These are phyloP conservation scores for Moricandia moricandioides DNA, from an alignment of 345 rosid genomes.

Conservation along the genomic window DNA sequence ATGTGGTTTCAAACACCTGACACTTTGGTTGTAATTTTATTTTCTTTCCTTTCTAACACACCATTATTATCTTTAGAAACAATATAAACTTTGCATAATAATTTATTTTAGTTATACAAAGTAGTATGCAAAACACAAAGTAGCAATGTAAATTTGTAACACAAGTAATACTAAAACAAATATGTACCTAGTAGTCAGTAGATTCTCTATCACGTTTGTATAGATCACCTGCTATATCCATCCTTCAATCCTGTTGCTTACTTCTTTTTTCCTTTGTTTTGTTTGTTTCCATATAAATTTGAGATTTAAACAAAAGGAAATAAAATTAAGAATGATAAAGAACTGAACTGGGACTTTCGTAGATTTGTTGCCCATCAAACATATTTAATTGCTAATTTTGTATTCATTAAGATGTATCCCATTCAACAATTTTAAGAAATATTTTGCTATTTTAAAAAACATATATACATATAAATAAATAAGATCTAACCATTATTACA, in stretches of 20 bases:
- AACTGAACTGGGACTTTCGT: not conserved
- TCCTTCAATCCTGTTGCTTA: not conserved
- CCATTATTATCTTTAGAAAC: too few relatives aligned
- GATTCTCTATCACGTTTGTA: too few relatives aligned
- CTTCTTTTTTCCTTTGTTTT: not conserved
- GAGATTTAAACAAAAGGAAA: too few relatives aligned
- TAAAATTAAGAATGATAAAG: too few relatives aligned
- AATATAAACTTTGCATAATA: too few relatives aligned
- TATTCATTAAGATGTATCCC: not conserved
- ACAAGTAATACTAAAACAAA: too few relatives aligned
- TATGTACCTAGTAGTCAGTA: too few relatives aligned
- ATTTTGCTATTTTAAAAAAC: not conserved
- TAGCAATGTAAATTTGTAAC: not conserved
- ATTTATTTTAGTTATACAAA: too few relatives aligned
- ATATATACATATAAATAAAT: not conserved
- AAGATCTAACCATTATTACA: not conserved
- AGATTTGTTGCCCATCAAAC: not conserved
- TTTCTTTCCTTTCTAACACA: too few relatives aligned
- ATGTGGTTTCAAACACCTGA: too few relatives aligned
- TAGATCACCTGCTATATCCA: not conserved
- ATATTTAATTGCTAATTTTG: too few relatives aligned
- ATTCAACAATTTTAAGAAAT: not conserved
- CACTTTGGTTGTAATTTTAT: too few relatives aligned
- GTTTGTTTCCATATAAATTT: not conserved
- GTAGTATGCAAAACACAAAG: not conserved